Evolutionary conservation across 2,329 filamentous ascomycete genomes (phyloP).

Genomic region (Pestalotiopsis sp.): DNA sequence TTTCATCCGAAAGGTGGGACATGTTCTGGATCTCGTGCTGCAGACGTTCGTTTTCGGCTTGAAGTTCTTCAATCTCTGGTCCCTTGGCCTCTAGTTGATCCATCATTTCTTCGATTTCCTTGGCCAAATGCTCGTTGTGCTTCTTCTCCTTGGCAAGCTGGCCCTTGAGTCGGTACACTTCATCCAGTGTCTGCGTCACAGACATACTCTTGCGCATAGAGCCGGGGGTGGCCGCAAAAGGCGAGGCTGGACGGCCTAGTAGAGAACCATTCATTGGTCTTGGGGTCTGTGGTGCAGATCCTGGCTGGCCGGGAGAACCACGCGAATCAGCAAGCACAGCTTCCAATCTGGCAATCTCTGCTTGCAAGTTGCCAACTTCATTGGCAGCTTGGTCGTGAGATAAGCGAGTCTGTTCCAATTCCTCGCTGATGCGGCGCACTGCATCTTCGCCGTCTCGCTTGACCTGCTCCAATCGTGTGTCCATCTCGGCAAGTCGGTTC

Average conservation of each 20-base stretch:
- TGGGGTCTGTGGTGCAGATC: constrained; percentile 63
- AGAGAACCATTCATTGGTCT: constrained; percentile 57
- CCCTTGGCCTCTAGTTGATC: constrained; percentile 81
- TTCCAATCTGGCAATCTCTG: constrained; percentile 56
- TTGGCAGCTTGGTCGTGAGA: constrained; percentile 50
- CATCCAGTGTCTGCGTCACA: constrained; percentile 65
- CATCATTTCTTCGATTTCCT: constrained; percentile 84
- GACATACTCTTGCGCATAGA: constrained; percentile 63
- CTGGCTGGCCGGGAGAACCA: constrained; percentile 37
- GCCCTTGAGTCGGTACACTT: constrained; percentile 69
- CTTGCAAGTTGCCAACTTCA: constrained; percentile 51
- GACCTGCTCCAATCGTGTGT: constrained; percentile 62
- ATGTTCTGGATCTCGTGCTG: constrained; percentile 82
- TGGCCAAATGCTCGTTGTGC: constrained; percentile 72
- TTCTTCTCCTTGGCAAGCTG: constrained; percentile 75
- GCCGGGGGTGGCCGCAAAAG: constrained; percentile 60
- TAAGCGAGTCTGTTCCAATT: constrained; percentile 58
- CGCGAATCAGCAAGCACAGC: constrained; percentile 45
- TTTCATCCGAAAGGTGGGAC: constrained; percentile 81
- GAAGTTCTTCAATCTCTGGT: constrained; percentile 85
- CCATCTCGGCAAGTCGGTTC: constrained; percentile 70
- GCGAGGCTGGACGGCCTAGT: constrained; percentile 56
- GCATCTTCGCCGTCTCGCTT: constrained; percentile 69
- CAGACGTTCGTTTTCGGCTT: constrained; percentile 78
- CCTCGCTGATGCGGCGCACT: constrained; percentile 56